Evolutionary conservation across 352 stramenopile species (phyloP).

Genomic region (Phytophthora cactorum): DNA sequence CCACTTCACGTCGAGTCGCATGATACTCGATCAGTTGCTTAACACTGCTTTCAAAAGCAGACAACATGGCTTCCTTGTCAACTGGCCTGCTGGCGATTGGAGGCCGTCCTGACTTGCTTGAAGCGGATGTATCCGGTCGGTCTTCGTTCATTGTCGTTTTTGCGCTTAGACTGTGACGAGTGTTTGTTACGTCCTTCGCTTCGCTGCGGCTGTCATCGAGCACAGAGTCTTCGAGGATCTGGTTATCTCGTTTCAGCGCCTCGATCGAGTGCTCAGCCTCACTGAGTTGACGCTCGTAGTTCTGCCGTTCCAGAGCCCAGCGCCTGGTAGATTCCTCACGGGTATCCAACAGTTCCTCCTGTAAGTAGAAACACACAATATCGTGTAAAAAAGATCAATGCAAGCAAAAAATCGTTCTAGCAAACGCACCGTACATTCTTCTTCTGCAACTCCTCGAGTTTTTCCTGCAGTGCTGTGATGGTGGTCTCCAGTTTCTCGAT

Average conservation of each 20-base stretch:
- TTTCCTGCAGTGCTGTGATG: slow-evolving; percentile 54
- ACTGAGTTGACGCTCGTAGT: slow-evolving; percentile 69
- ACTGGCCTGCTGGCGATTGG: slow-evolving; percentile 11
- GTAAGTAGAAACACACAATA: slow-evolving; percentile 3
- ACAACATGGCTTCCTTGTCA: slow-evolving; percentile 20
- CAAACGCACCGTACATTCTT: slow-evolving; percentile 65
- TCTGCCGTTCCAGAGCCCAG: slow-evolving; percentile 74
- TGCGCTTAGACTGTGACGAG: slow-evolving; percentile 5
- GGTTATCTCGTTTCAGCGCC: slow-evolving; percentile 57
- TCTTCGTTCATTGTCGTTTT: slow-evolving; percentile 16
- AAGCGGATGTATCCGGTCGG: slow-evolving; percentile 4
- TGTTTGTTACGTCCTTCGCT: slow-evolving; percentile 8
- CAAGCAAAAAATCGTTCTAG: background rate
- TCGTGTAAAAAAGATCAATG: slow-evolving; percentile 6
- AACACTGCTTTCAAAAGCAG: slow-evolving; percentile 61
- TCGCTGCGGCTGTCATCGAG: slow-evolving; percentile 45
- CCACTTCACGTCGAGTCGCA: slow-evolving; percentile 58
- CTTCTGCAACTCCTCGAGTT: slow-evolving; percentile 74
- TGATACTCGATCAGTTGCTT: slow-evolving; percentile 67
- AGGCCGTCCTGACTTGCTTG: slow-evolving; percentile 17
- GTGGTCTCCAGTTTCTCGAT: slow-evolving; percentile 66
- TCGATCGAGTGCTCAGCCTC: slow-evolving; percentile 73
- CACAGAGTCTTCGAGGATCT: slow-evolving; percentile 62
- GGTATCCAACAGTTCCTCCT: slow-evolving; percentile 66
- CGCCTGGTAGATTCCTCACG: slow-evolving; percentile 68